A percentile compares a stretch with the other conserved stretches of the same genome.
phyloP scores from a whole-genome alignment of 1,284 basidiomycete species.

The Moniliella sp. region DNA sequence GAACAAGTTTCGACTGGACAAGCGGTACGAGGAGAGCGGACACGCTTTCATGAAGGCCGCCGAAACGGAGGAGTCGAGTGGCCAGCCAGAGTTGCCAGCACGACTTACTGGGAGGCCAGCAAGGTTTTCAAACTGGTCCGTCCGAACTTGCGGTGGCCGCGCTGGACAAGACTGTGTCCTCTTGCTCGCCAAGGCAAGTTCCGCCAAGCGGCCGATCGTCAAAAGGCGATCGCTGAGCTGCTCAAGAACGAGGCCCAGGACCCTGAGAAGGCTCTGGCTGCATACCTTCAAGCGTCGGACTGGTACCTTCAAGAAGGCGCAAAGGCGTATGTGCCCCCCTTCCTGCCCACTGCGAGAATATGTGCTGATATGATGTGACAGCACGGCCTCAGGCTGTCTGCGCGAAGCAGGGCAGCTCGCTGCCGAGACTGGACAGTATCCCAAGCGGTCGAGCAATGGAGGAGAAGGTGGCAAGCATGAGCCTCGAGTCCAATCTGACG shows the following conservation, averaged over 20 bases:
- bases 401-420: conserved; percentile 89
- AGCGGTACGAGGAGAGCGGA: conserved; percentile 69
- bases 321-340: conserved; percentile 57
- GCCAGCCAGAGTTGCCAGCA: conserved; percentile 29
- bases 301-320: conserved; percentile 96
- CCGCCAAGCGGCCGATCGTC: conserved; percentile 85
- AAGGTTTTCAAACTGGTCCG: conserved; percentile 28
- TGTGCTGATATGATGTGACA: too few species aligned
- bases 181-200: conserved; percentile 69
- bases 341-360: too few species aligned
- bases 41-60: conserved; percentile 38
- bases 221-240: conserved; percentile 68
- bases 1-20: conserved; percentile 84
- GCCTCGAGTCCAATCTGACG: conserved; percentile 62
- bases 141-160: conserved; percentile 15
- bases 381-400: conserved; percentile 75
- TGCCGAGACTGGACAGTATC: conserved; percentile 66
- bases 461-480: conserved; percentile 72
- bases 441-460: conserved; percentile 67
- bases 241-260: conserved; percentile 55
- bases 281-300: conserved; percentile 75
- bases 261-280: conserved; percentile 61
- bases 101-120: conserved; percentile 30
- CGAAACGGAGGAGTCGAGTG: conserved; percentile 23
- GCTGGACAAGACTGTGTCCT: too few species aligned